Conservation (phyloP, 192 early-diverging fungal genomes). For the Coemansia sp. region DNA sequence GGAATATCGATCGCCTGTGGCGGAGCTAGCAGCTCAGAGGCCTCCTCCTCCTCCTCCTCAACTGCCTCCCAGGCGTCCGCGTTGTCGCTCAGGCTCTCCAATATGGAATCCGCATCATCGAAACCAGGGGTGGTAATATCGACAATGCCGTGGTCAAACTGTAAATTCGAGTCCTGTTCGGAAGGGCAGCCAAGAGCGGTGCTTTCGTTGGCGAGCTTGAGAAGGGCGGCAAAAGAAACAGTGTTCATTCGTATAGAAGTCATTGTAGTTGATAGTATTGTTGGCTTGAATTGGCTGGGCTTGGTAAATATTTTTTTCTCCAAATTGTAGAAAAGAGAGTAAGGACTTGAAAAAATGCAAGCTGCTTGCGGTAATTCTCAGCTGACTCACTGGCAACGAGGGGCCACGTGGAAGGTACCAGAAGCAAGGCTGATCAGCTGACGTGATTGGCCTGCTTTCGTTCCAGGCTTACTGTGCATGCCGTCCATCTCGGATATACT, state of each 20-base stretch:
- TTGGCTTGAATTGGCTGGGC: not conserved
- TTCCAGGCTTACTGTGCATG: not conserved
- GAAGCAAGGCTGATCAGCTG: not conserved
- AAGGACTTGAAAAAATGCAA: not conserved
- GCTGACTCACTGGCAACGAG: not conserved
- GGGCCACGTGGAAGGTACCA: conserved; percentile 1
- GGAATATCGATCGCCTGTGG: conserved; percentile 23
- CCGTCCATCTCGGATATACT: not conserved
- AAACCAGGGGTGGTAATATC: conserved; percentile 3
- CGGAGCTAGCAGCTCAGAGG: not conserved
- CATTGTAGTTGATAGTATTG: conserved; percentile 17
- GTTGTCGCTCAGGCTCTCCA: not conserved
- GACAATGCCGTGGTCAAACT: not conserved
- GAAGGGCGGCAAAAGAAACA: conserved; percentile 33
- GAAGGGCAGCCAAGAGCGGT: not conserved
- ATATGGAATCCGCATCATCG: not conserved
- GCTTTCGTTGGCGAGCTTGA: not conserved
- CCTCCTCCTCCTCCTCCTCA: not conserved
- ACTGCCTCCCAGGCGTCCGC: not conserved
- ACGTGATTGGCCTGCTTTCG: not conserved
- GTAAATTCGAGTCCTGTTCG: conserved; percentile 1
- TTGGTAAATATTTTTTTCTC: not conserved
- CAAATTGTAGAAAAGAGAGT: not conserved
- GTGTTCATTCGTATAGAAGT: conserved; percentile 52
- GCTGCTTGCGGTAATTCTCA: not conserved